Evolutionary conservation across 169 alveolate genomes (phyloP), one percentile per base, ranked within the genome.

Genomic region (Hepatocystis sp.): DNA sequence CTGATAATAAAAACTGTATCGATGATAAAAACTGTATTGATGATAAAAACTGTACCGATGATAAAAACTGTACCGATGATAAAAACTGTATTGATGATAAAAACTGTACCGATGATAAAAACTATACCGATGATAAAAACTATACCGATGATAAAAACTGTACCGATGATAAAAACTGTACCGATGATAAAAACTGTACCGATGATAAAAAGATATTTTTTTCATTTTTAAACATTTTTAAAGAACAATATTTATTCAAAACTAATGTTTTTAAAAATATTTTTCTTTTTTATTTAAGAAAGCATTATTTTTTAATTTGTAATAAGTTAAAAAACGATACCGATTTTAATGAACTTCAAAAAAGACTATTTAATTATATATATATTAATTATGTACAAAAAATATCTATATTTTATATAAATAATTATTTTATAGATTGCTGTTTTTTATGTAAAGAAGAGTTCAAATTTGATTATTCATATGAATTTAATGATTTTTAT

Each of bases 401-500:
- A 1, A 36, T 36, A 10, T 27, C 89, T 8, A 61, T 78, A 61
- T 61, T 78, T 13, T 65, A 78, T 34, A 49, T 65, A 25, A 61
- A 78, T 36, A 78, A 49, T 78, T 60, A 63, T 49, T 34, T 61
- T 10, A 7, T 53, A 39, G 23, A 61, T 36, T 19, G 17, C 15
- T 78, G 89, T 8, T 61, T 78, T 30, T 65, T 78, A 19, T 78
- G 89, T 47, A 78, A 61, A 63, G 61, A 63, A 40, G 23, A 34
- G 7, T 53, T 78, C 61, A 19, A 28, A 5, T 60, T 61, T 5
- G 66, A 63, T 46, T 78, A 78, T 19, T 78, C 89, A 4, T 61
- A 78, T 46, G 84, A 44, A n/a, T 61, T 46, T 27, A 60, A 78
- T 40, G 89, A 78, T 46, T 78, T 61, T 40, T 78, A 78, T 49